Evolutionary conservation across 2,329 filamentous ascomycete species (phyloP).

Genomic region (Cryphonectria parasitica): DNA sequence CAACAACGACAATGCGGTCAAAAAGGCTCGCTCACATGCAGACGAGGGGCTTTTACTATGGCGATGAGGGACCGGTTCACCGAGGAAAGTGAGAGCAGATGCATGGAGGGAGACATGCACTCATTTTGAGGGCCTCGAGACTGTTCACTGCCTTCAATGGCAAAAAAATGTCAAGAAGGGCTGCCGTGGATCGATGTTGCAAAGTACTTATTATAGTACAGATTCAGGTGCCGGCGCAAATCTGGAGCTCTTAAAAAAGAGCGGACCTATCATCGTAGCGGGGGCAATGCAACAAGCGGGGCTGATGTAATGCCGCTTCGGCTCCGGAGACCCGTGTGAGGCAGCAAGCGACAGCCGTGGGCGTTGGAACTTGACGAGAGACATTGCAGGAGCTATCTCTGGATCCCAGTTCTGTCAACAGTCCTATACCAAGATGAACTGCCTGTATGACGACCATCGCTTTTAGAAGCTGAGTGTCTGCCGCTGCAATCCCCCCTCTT

Average conservation of each 20-base stretch:
- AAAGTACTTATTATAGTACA: background rate
- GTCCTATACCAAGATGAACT: background rate
- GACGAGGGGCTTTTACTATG: background rate
- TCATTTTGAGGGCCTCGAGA: conserved; percentile 10
- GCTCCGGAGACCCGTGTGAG: background rate
- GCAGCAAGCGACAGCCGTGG: background rate
- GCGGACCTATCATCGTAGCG: background rate
- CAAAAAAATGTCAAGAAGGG: background rate
- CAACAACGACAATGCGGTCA: background rate
- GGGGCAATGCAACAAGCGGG: background rate
- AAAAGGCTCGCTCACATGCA: background rate
- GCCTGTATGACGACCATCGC: background rate
- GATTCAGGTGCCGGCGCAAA: background rate
- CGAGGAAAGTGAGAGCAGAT: background rate
- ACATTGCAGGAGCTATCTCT: background rate
- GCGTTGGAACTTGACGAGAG: background rate
- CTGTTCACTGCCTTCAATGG: conserved; percentile 7
- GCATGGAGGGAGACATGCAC: conserved; percentile 18
- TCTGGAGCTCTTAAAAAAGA: background rate
- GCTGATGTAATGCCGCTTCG: conserved; percentile 11
- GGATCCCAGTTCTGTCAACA: background rate
- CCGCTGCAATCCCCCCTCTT: too few relatives aligned
- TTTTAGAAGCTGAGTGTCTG: background rate
- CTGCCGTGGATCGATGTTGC: background rate
- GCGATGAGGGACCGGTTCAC: background rate